These are phyloP conservation scores for Flaveria brownii DNA, from an alignment of 129 eudicot species.

Conservation along the genomic window DNA sequence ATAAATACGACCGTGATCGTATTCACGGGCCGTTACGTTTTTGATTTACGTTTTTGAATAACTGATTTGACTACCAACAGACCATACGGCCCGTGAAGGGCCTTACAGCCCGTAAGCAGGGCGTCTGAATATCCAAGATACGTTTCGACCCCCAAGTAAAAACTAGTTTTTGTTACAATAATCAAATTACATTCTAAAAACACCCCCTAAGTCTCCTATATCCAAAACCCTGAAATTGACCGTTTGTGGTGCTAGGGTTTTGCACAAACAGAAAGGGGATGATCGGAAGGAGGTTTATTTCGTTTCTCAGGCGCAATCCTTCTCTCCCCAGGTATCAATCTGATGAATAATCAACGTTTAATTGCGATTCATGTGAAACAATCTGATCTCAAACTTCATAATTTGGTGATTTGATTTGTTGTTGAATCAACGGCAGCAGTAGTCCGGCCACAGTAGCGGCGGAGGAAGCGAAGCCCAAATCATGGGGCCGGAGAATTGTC, in stretches of 20 bases:
- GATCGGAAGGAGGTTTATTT: constrained; percentile 62
- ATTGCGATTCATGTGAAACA: not conserved
- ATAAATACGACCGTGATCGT: too few species aligned
- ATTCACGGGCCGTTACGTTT: too few species aligned
- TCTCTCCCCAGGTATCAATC: constrained; percentile 31
- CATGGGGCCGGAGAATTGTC: constrained; percentile 70
- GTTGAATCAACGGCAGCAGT: not conserved
- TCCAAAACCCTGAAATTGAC: constrained; percentile 24
- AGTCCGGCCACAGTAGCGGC: constrained; percentile 35
- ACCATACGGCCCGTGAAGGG: too few species aligned
- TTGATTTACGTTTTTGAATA: too few species aligned
- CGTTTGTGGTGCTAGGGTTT: constrained; percentile 36
- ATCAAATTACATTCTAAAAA: too few species aligned
- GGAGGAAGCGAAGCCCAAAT: constrained; percentile 49
- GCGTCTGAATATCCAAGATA: too few species aligned
- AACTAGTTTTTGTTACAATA: too few species aligned
- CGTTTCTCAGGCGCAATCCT: constrained; percentile 53
- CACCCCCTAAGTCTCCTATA: not conserved
- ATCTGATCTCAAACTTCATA: not conserved
- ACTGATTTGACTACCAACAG: too few species aligned
- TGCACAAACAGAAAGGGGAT: constrained; percentile 30
- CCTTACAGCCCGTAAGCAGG: too few species aligned
- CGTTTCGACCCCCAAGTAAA: too few species aligned
- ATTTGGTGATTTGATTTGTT: constrained; percentile 20
- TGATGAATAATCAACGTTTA: not conserved